Conservation (phyloP, 2,329 filamentous ascomycete genomes). For the Torrubiella hemipterigena region DNA sequence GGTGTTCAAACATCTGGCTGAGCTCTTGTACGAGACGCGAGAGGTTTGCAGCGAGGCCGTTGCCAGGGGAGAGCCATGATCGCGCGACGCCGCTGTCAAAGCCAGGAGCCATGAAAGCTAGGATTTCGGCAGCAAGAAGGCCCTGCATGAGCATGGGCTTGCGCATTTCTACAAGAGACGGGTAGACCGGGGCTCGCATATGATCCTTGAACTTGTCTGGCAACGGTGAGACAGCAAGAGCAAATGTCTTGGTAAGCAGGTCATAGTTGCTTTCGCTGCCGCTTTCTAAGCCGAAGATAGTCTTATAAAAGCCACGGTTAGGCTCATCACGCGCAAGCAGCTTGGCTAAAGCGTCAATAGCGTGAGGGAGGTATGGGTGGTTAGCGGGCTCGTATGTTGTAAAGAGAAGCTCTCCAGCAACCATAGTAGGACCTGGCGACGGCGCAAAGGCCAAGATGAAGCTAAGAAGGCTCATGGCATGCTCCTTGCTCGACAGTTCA, state of each 20-base stretch:
- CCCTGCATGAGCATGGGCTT: slow-evolving; percentile 90
- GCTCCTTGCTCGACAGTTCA: slow-evolving; percentile 73
- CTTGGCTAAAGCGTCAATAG: slow-evolving; percentile 84
- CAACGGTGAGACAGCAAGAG: slow-evolving; percentile 71
- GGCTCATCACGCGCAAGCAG: slow-evolving; percentile 86
- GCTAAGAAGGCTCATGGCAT: slow-evolving; percentile 74
- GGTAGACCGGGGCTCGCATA: slow-evolving; percentile 44
- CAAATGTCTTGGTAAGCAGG: slow-evolving; percentile 77
- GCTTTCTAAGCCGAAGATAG: slow-evolving; percentile 66
- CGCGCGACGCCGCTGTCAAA: slow-evolving; percentile 63
- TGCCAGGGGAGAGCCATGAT: slow-evolving; percentile 71
- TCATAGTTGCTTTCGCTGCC: slow-evolving; percentile 56
- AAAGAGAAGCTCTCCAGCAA: slow-evolving; percentile 56
- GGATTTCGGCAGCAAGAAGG: slow-evolving; percentile 77
- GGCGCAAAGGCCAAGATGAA: slow-evolving; percentile 89
- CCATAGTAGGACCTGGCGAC: slow-evolving; percentile 51
- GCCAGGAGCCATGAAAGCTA: slow-evolving; percentile 61
- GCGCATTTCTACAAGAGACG: slow-evolving; percentile 64
- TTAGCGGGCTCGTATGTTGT: slow-evolving; percentile 66
- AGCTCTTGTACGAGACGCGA: slow-evolving; percentile 64
- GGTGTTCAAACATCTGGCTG: slow-evolving; percentile 47
- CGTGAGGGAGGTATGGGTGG: slow-evolving; percentile 81
- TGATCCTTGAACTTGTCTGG: slow-evolving; percentile 49
- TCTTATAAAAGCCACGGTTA: slow-evolving; percentile 73
- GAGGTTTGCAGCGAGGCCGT: slow-evolving; percentile 73